A percentile compares a stretch with the other conserved stretches of the same genome.
These are phyloP conservation scores for Monosporascus cannonballus DNA, from an alignment of 2,329 filamentous ascomycete species.

Conservation along the genomic window DNA sequence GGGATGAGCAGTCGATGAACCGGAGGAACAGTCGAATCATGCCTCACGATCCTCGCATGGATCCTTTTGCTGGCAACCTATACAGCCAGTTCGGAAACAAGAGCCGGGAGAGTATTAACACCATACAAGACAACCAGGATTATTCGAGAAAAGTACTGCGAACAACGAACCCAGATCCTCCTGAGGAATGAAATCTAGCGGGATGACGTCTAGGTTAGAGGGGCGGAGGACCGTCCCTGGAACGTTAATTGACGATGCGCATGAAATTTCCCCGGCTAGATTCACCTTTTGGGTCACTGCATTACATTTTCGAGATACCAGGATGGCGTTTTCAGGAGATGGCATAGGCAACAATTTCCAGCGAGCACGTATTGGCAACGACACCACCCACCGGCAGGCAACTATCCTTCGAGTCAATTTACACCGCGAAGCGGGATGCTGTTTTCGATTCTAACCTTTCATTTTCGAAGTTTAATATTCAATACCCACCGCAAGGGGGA, in stretches of 20 bases:
- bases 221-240: constrained; percentile 6
- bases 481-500: constrained; percentile 8
- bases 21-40: constrained; percentile 49
- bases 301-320: constrained; percentile 40
- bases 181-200: constrained; percentile 21
- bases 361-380: constrained; percentile 15
- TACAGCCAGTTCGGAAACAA: constrained; percentile 49
- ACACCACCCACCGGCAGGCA: constrained; percentile 6
- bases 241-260: constrained; percentile 25
- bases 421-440: constrained; percentile 1
- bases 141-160: constrained; percentile 59
- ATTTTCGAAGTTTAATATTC: constrained; percentile 12
- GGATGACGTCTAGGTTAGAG: not conserved
- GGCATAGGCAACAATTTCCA: constrained; percentile 13
- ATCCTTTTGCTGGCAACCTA: constrained; percentile 52
- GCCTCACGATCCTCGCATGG: constrained; percentile 57
- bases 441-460: constrained; percentile 13
- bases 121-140: constrained; percentile 58
- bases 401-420: not conserved
- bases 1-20: constrained; percentile 34
- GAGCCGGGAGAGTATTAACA: constrained; percentile 58
- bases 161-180: constrained; percentile 56
- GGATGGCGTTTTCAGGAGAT: constrained; percentile 32
- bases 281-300: constrained; percentile 26
- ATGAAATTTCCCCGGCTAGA: constrained; percentile 20